phyloP scores from a whole-genome alignment of 371 early-diverging fungal species.

The Haplosporangium sp. region DNA sequence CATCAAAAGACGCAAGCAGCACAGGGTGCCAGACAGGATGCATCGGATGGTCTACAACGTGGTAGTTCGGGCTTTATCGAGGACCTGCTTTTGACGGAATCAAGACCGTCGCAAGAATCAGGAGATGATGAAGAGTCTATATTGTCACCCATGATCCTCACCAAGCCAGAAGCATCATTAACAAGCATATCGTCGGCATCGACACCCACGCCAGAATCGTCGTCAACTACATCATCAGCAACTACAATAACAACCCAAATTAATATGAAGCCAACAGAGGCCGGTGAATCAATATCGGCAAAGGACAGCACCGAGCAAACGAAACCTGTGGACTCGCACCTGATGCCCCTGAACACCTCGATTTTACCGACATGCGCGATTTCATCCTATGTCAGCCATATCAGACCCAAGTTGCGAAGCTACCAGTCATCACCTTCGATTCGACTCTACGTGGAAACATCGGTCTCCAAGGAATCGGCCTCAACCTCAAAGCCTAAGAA shows the following conservation, averaged over 20 bases:
- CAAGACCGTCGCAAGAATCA: neutral
- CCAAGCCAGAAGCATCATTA: constrained; percentile 5
- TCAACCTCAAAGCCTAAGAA: constrained; percentile 5
- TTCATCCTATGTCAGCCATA: constrained; percentile 23
- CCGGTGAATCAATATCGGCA: too few species aligned
- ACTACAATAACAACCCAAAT: neutral
- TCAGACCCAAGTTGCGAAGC: constrained; percentile 42
- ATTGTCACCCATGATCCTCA: constrained; percentile 29
- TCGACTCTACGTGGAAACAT: constrained; percentile 20
- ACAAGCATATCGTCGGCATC: neutral
- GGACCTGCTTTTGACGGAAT: constrained; percentile 21
- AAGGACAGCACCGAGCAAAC: neutral
- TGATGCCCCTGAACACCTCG: neutral
- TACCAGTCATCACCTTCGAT: constrained; percentile 52
- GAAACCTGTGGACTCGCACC: neutral
- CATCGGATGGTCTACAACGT: neutral
- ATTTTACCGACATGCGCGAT: neutral
- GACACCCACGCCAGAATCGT: neutral
- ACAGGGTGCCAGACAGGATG: neutral
- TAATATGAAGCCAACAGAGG: neutral
- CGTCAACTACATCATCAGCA: neutral
- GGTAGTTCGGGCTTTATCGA: constrained; percentile 16
- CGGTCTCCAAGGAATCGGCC: constrained; percentile 6
- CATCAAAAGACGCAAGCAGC: too few species aligned
- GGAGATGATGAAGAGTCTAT: constrained; percentile 23